Conservation (phyloP, 2,329 filamentous ascomycete genomes). For the Tolypocladium ovalisporum region DNA sequence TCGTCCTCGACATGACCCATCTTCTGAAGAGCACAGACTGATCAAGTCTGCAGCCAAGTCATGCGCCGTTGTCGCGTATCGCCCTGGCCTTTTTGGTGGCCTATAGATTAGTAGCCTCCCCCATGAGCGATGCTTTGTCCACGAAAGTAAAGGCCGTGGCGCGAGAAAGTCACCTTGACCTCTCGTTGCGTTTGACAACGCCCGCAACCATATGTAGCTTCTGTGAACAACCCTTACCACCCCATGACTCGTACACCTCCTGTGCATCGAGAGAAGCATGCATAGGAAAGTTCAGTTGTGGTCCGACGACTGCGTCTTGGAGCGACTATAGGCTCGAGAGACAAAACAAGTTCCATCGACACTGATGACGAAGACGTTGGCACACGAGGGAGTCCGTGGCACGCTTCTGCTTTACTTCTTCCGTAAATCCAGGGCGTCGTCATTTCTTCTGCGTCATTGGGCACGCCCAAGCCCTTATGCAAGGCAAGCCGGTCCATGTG, state of each 20-base stretch:
- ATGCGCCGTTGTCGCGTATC: neutral
- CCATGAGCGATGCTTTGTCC: neutral
- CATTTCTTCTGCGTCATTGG: too few species aligned
- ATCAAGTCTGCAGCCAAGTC: neutral
- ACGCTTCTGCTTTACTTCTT: too few species aligned
- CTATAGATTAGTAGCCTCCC: neutral
- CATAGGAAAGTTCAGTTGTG: neutral
- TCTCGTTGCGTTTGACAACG: neutral
- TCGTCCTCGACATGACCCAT: neutral
- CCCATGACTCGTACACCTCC: neutral
- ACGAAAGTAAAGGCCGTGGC: neutral
- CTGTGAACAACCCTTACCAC: neutral
- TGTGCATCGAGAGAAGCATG: neutral
- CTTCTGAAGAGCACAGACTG: neutral
- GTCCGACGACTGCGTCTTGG: neutral
- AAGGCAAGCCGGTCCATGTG: too few species aligned
- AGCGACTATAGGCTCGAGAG: neutral
- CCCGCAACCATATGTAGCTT: neutral
- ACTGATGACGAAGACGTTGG: too few species aligned
- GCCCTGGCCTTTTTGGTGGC: neutral
- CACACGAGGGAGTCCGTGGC: too few species aligned
- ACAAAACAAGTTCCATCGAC: too few species aligned
- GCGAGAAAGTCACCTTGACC: neutral
- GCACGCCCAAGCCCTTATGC: too few species aligned
- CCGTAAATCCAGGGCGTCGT: too few species aligned